Conservation (phyloP, 2,329 filamentous ascomycete species). For the Aspergillus chevalieri region DNA sequence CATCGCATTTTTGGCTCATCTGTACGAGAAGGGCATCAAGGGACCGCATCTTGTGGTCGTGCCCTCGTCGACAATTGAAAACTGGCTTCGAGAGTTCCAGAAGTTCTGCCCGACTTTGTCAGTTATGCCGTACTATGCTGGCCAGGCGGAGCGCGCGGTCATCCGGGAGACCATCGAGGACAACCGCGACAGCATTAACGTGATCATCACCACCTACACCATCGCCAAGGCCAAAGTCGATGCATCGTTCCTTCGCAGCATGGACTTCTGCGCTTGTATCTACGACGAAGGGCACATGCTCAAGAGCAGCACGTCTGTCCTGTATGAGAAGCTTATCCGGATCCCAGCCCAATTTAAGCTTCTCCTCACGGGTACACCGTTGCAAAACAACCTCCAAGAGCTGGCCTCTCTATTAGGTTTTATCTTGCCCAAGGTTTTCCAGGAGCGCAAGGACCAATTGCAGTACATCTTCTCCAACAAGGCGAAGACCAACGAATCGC, state of each 20-base stretch:
- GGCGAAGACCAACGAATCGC: conserved; percentile 66
- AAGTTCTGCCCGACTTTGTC: conserved; percentile 73
- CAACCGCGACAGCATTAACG: conserved; percentile 59
- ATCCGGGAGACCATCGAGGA: conserved; percentile 63
- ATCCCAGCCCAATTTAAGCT: conserved; percentile 79
- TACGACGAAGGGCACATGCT: conserved; percentile 94
- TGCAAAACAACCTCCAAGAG: conserved; percentile 95
- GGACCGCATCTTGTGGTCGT: conserved; percentile 83
- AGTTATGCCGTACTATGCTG: conserved; percentile 68
- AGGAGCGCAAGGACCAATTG: conserved; percentile 69
- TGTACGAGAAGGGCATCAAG: conserved; percentile 62
- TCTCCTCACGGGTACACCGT: conserved; percentile 80
- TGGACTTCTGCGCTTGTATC: conserved; percentile 58
- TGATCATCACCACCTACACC: conserved; percentile 67
- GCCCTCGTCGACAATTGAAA: conserved; percentile 87
- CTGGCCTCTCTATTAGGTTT: conserved; percentile 88
- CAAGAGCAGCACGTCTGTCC: conserved; percentile 77
- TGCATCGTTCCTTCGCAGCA: conserved; percentile 55
- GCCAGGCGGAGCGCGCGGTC: conserved; percentile 59
- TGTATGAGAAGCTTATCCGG: conserved; percentile 71
- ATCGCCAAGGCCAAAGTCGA: conserved; percentile 58
- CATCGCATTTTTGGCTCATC: conserved; percentile 80
- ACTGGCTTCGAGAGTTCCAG: conserved; percentile 88
- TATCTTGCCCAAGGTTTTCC: conserved; percentile 80
- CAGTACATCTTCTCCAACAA: conserved; percentile 86